These are phyloP conservation scores for Rhodocollybia butyracea DNA, from an alignment of 768 basidiomycete species.

Conservation along the genomic window DNA sequence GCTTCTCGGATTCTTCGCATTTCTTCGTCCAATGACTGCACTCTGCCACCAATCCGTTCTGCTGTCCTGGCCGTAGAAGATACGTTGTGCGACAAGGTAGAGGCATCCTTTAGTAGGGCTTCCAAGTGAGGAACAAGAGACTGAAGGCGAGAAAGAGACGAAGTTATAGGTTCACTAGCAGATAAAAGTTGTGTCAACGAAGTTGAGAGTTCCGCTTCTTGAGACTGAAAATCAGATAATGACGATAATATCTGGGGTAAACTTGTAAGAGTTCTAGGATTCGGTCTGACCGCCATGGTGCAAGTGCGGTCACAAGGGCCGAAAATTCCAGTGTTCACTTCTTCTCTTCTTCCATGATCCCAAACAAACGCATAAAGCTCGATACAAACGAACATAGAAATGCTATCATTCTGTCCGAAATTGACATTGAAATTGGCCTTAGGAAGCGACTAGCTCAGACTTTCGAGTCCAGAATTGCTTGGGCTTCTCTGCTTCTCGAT, in stretches of 20 bases:
- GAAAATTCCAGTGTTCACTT: background rate
- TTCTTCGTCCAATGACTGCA: conserved; percentile 87
- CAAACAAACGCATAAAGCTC: conserved; percentile 9
- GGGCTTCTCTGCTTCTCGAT: conserved; percentile 43
- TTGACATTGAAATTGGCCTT: conserved; percentile 46
- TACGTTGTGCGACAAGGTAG: conserved; percentile 53
- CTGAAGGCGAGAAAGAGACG: conserved; percentile 60
- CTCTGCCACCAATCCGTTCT: conserved; percentile 88
- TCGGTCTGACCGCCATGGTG: conserved; percentile 1
- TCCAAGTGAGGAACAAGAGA: conserved; percentile 61
- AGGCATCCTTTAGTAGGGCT: conserved; percentile 56
- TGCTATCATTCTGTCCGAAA: conserved; percentile 21
- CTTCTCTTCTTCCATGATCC: background rate
- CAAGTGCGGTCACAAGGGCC: no score
- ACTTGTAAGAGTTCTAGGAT: conserved; percentile 42
- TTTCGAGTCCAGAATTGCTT: conserved; percentile 43
- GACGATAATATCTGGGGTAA: conserved; percentile 71
- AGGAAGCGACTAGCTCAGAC: conserved; percentile 37
- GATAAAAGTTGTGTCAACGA: conserved; percentile 71
- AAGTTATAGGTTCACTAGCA: conserved; percentile 59
- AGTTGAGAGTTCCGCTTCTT: conserved; percentile 73
- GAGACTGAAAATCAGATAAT: conserved; percentile 69
- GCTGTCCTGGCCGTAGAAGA: conserved; percentile 74
- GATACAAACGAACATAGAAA: conserved; percentile 3
- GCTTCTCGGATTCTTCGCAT: conserved; percentile 88